Evolutionary conservation across 139 green algal species (phyloP).

Genomic region (Zygnema cylindricum): DNA sequence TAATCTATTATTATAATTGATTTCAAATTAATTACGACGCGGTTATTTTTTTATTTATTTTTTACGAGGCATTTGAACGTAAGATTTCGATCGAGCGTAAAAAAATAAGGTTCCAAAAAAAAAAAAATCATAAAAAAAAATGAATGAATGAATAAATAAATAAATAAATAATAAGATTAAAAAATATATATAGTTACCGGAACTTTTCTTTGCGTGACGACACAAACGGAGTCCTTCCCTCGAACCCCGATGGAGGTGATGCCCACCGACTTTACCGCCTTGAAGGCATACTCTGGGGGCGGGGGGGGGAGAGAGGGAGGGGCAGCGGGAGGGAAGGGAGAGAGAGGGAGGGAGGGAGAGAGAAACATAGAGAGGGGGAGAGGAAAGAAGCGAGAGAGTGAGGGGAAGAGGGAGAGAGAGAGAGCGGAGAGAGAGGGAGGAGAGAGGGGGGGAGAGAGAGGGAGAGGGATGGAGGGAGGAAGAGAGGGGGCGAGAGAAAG

Average conservation of each 20-base stretch:
- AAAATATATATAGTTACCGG: conserved; percentile 63
- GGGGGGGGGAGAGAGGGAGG: neutral
- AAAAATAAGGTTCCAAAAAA: too few species aligned
- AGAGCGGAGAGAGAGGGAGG: neutral
- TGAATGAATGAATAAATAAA: too few species aligned
- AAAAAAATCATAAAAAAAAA: too few species aligned
- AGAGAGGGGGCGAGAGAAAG: neutral
- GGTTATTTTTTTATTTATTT: too few species aligned
- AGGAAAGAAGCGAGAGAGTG: neutral
- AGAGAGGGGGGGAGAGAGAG: neutral
- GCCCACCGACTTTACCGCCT: conserved; percentile 89
- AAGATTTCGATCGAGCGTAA: too few species aligned
- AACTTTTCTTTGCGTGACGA: conserved; percentile 83
- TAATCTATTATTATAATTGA: too few species aligned
- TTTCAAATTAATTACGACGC: too few species aligned
- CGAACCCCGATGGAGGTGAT: conserved; percentile 92
- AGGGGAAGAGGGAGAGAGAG: neutral
- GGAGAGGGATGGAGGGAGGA: neutral
- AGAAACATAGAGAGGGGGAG: neutral
- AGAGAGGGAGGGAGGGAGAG: neutral
- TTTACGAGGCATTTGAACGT: too few species aligned
- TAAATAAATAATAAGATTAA: neutral
- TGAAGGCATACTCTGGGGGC: conserved; percentile 96
- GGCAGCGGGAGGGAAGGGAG: neutral
- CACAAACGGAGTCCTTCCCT: conserved; percentile 87